Conservation (phyloP, 495 filamentous ascomycete genomes). For the Paragyromitra xinjiangensis region DNA sequence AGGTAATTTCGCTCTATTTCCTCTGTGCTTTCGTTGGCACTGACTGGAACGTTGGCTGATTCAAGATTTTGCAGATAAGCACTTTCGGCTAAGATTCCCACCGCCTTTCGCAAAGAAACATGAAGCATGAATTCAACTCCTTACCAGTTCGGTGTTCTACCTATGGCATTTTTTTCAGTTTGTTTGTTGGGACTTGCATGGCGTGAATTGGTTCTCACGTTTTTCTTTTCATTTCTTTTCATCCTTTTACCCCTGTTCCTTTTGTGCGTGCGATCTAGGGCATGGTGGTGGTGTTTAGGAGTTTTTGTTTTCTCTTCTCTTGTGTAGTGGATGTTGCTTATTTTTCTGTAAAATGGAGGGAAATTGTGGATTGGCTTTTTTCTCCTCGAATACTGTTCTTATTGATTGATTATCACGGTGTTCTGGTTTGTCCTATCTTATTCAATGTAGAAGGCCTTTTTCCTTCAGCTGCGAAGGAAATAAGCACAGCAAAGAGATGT, state of each 20-base stretch:
- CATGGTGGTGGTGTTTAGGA: conserved; percentile 45
- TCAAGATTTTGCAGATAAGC: conserved; percentile 50
- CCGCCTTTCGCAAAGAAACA: conserved; percentile 55
- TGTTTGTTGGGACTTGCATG: conserved; percentile 30
- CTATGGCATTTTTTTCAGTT: conserved; percentile 1
- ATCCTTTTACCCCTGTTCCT: conserved; percentile 30
- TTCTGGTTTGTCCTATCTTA: conserved; percentile 6
- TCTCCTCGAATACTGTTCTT: conserved; percentile 18
- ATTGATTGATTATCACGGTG: conserved; percentile 36
- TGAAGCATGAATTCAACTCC: conserved; percentile 34
- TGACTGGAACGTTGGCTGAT: conserved; percentile 14
- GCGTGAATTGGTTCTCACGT: conserved; percentile 18
- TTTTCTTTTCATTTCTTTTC: conserved; percentile 27
- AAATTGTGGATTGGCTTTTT: conserved; percentile 13
- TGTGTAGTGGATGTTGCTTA: neutral
- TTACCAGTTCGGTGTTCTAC: conserved; percentile 12
- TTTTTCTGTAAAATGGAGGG: conserved; percentile 24
- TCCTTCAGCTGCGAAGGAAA: neutral
- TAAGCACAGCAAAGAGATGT: neutral
- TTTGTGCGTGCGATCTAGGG: conserved; percentile 38
- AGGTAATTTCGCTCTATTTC: conserved; percentile 60
- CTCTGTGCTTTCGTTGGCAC: neutral
- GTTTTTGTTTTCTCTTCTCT: conserved; percentile 35
- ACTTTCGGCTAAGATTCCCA: conserved; percentile 56
- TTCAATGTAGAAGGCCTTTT: neutral